phyloP scores from a whole-genome alignment of 768 basidiomycete genomes.

The Collybia sordida region DNA sequence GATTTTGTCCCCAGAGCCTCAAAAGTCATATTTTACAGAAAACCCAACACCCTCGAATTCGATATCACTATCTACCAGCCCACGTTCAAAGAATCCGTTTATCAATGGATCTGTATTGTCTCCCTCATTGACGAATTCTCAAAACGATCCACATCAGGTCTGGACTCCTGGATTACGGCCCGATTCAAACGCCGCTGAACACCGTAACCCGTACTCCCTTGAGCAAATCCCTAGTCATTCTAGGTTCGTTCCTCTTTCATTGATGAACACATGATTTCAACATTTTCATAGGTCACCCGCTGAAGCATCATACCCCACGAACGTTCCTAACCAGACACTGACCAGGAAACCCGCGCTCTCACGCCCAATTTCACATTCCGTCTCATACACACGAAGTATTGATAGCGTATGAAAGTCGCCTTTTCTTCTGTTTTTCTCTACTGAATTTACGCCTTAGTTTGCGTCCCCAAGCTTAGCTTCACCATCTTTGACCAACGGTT shows the following conservation, averaged over 20 bases:
- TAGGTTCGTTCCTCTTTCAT: conserved; percentile 38
- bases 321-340: conserved; percentile 22
- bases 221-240: conserved; percentile 42
- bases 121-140: conserved; percentile 16
- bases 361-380: conserved; percentile 40
- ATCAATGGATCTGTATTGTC: conserved; percentile 14
- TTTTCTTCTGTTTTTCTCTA: not conserved
- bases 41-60: conserved; percentile 1
- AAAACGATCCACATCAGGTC: conserved; percentile 25
- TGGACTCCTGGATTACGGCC: conserved; percentile 30
- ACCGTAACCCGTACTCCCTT: conserved; percentile 27
- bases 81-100: conserved; percentile 26
- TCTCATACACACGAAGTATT: conserved; percentile 46
- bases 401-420: conserved; percentile 39
- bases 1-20: conserved; percentile 4
- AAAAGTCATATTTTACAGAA: conserved; percentile 4
- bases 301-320: conserved; percentile 33
- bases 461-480: conserved; percentile 33
- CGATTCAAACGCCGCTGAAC: conserved; percentile 14
- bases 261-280: too few species aligned
- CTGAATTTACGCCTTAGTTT: conserved; percentile 24
- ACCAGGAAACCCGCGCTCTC: conserved; percentile 41
- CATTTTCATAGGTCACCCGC: conserved; percentile 38
- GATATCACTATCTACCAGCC: conserved; percentile 22
- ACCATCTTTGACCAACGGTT: conserved; percentile 32